Percentiles rank a stretch among this genome's conserved stretches.
phyloP scores from a whole-genome alignment of 2,329 filamentous ascomycete species.

The Curvularia spicifera region DNA sequence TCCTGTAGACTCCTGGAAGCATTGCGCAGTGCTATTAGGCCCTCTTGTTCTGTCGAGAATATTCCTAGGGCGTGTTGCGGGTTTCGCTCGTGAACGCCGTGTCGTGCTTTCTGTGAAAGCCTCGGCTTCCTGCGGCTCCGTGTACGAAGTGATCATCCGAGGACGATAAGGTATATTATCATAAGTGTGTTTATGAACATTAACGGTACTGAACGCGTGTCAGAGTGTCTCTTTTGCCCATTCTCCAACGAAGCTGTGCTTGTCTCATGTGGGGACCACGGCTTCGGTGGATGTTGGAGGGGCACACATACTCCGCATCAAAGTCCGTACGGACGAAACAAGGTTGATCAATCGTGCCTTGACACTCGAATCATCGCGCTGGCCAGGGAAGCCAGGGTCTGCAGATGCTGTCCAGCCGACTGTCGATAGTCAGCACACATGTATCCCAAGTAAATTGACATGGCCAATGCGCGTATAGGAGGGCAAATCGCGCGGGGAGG shows the following conservation, averaged over 20 bases:
- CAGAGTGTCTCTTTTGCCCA: conserved; percentile 9
- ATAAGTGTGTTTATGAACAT: conserved; percentile 50
- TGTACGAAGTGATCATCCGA: conserved; percentile 37
- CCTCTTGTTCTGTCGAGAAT: background rate
- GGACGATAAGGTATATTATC: conserved; percentile 48
- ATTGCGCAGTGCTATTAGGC: background rate
- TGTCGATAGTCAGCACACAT: conserved; percentile 47
- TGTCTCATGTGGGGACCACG: background rate
- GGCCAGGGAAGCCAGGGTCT: conserved; percentile 80
- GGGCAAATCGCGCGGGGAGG: background rate
- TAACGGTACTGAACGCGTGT: conserved; percentile 43
- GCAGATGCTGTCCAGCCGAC: conserved; percentile 77
- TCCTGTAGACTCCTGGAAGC: background rate
- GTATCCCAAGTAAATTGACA: background rate
- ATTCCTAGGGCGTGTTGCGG: background rate
- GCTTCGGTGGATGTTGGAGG: conserved; percentile 4
- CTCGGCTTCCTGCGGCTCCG: conserved; percentile 5
- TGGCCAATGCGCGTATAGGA: conserved; percentile 2
- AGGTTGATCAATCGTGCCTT: conserved; percentile 88
- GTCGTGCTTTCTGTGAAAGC: conserved; percentile 13
- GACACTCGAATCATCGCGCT: conserved; percentile 74
- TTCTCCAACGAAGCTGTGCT: background rate
- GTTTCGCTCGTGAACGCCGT: conserved; percentile 1
- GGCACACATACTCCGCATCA: conserved; percentile 82
- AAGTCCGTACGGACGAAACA: conserved; percentile 85